phyloP scores from a whole-genome alignment of 208 protist species.

The Trichomonas tenax region DNA sequence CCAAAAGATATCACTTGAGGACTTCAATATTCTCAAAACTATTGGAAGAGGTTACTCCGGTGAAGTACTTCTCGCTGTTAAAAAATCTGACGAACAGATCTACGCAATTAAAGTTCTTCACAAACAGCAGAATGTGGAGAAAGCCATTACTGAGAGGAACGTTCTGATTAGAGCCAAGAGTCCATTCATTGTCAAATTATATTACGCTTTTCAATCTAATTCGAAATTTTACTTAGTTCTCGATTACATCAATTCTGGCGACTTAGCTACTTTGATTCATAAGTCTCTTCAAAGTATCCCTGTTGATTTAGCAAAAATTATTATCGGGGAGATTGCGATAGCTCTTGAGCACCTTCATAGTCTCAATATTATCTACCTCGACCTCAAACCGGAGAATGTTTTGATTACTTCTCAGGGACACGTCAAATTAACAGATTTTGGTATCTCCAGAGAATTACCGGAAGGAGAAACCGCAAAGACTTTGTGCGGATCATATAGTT shows the following conservation, averaged over 20 bases:
- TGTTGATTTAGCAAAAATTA: background rate
- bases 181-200: background rate
- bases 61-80: background rate
- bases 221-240: background rate
- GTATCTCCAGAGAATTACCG: background rate
- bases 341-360: background rate
- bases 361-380: background rate
- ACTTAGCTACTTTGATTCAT: background rate
- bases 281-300: background rate
- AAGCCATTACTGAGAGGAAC: background rate
- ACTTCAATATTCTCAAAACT: background rate
- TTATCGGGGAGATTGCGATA: background rate
- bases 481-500: background rate
- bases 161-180: background rate
- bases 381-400: background rate
- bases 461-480: background rate
- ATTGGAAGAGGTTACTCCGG: background rate
- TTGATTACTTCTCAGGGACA: background rate
- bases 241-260: background rate
- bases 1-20: background rate
- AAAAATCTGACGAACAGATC: background rate
- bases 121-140: background rate
- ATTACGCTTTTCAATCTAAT: constrained; percentile 1
- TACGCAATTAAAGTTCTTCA: background rate
- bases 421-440: background rate